Conservation (phyloP, 2,329 filamentous ascomycete species). For the Cladophialophora psammophila region DNA sequence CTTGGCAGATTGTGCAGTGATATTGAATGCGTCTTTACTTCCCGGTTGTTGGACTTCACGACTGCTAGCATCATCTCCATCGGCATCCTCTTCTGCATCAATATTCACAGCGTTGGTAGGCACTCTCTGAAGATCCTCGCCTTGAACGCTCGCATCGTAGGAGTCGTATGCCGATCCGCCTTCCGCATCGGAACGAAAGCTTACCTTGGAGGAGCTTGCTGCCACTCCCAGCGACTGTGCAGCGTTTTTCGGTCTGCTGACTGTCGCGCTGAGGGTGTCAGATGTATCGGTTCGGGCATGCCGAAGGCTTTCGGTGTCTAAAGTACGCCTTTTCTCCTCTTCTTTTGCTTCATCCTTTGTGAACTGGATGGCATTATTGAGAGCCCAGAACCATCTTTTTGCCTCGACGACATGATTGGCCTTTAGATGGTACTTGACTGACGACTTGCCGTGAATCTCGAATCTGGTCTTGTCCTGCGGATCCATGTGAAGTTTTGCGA, state of each 20-base stretch:
- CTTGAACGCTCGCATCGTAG: constrained; percentile 63
- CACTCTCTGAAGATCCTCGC: constrained; percentile 57
- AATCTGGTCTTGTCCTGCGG: constrained; percentile 97
- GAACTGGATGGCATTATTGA: constrained; percentile 99
- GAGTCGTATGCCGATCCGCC: constrained; percentile 60
- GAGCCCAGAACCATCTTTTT: constrained; percentile 98
- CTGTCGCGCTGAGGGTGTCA: constrained; percentile 47
- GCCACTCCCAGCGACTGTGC: constrained; percentile 47
- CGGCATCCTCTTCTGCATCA: constrained; percentile 71
- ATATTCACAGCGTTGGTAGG: constrained; percentile 58
- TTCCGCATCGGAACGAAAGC: constrained; percentile 62
- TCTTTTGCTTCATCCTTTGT: constrained; percentile 95
- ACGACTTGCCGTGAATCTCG: constrained; percentile 97
- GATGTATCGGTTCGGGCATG: constrained; percentile 78
- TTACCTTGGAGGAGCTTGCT: constrained; percentile 55
- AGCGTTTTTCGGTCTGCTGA: constrained; percentile 48
- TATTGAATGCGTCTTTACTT: constrained; percentile 93
- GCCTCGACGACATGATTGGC: constrained; percentile 98
- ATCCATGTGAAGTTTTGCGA: constrained; percentile 93
- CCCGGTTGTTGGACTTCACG: constrained; percentile 72
- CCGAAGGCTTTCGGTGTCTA: constrained; percentile 75
- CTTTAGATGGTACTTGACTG: constrained; percentile 97
- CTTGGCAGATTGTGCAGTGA: constrained; percentile 93
- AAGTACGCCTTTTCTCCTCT: constrained; percentile 78
- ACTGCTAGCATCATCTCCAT: constrained; percentile 83